Percentiles rank a stretch among this genome's conserved stretches.
Evolutionary conservation across 2,329 filamentous ascomycete species (phyloP).

Genomic region (Truncatella angustata): DNA sequence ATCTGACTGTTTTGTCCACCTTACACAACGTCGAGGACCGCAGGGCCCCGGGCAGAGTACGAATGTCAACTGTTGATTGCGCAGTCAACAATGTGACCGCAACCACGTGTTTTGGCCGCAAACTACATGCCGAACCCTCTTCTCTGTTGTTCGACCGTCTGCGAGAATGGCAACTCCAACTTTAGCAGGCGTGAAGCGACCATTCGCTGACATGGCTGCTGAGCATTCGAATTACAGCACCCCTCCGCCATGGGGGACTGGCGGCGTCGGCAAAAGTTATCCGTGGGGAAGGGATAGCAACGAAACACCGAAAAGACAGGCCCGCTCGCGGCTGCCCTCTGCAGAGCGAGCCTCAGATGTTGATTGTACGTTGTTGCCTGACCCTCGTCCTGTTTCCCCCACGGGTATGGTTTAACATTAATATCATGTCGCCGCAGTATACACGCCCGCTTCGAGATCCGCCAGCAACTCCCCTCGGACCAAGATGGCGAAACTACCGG

Average conservation of each 20-base stretch:
- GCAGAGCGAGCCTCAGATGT: neutral
- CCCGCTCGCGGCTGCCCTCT: neutral
- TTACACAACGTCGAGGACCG: too few relatives aligned
- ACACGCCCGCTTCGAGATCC: constrained; percentile 8
- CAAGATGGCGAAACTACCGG: constrained; percentile 17
- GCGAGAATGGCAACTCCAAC: constrained; percentile 3
- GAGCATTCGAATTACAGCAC: constrained; percentile 13
- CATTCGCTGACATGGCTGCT: constrained; percentile 32
- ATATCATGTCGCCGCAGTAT: neutral
- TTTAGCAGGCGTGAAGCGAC: constrained; percentile 41
- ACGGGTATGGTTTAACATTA: neutral
- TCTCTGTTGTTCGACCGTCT: neutral
- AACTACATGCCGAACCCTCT: neutral
- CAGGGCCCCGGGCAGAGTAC: too few relatives aligned
- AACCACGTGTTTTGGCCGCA: neutral
- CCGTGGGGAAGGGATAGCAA: constrained; percentile 9
- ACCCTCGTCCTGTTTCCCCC: neutral
- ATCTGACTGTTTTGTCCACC: neutral
- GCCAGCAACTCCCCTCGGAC: constrained; percentile 20
- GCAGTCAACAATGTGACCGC: neutral
- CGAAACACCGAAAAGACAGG: constrained; percentile 3
- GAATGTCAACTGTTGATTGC: too few relatives aligned
- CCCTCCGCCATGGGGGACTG: constrained; percentile 10
- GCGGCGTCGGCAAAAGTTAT: constrained; percentile 2
- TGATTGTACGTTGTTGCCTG: constrained; percentile 1